Evolutionary conservation across 176 grass and related monocot species (phyloP).

Genomic region (Juncus effusus): DNA sequence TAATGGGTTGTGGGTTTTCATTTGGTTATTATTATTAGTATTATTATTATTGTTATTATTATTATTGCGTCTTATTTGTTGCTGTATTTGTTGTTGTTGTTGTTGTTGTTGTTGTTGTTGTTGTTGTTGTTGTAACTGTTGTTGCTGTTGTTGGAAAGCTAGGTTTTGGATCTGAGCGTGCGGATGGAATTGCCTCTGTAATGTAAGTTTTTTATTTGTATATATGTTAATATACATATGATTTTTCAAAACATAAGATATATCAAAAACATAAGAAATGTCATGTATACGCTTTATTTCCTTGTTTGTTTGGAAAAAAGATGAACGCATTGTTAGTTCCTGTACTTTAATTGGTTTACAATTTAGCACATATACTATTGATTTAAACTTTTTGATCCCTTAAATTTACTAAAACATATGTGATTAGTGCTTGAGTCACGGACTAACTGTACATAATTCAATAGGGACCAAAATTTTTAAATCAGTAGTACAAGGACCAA

Average conservation of each 20-base stretch:
- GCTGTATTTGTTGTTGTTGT: conserved; percentile 47
- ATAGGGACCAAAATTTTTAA: no score
- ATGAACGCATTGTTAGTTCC: no score
- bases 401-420: no score
- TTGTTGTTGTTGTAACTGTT: not conserved
- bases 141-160: conserved; percentile 53
- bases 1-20: conserved; percentile 48
- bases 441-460: no score
- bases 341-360: no score
- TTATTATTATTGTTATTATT: no score
- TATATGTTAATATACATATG: not conserved
- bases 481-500: no score
- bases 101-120: conserved; percentile 7
- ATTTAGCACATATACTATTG: no score
- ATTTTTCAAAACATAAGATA: conserved; percentile 3
- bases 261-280: not conserved
- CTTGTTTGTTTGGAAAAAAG: no score
- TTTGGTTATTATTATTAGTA: conserved; percentile 32
- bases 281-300: no score
- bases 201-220: conserved; percentile 8
- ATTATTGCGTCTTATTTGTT: conserved; percentile 49
- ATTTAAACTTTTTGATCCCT: no score
- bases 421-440: no score
- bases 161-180: conserved; percentile 65
- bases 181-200: conserved; percentile 60